Evolutionary conservation across 163 green algal species (phyloP), one percentile per base, ranked within the genome.

Genomic region (Smithsoniella earleae): DNA sequence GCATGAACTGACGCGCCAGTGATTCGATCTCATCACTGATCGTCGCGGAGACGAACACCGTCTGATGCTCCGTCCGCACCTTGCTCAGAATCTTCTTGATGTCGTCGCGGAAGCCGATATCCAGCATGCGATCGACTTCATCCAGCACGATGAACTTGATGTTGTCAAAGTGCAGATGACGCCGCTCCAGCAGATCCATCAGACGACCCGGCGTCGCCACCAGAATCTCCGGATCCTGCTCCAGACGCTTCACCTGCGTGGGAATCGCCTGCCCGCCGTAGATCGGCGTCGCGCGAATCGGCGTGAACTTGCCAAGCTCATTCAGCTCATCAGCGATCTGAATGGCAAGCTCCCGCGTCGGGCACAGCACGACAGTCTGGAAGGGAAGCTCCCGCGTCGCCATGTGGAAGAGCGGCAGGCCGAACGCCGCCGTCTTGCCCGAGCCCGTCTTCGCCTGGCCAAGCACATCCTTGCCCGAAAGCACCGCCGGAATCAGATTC

Each of bases 101-200:
- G 84, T 95, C 87, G 30, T 92, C 93, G 86, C 97, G 93, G 75
- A 99, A 99, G 31, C 94, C 94, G 93, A 99, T 99, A 79, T 99
- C 94, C 52, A 99, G 79, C 94, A 98, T 98, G 72, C 93, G 86
- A 76, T 98, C 93, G 2, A 93, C 94, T 85, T 98, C 94, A 75
- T 98, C 93, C 69, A 99, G 85, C 1, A 90, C 91, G 49, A 99
- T 77, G 77, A 81, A 90, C 46, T 46, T 66, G 27, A 84, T 36
- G 72, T 78, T 66, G 36, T 33, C 69, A 44, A 52, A 82, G 27
- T 78, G 85, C 38, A 95, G 81, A 40, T 86, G 80, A 16, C 78
- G 87, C 18, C 89, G 82, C 80, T 97, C 92, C 40, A 97, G 92
- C 18, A 97, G 85, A 85, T 97, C 92, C 73, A 77, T 87, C 28